Evolutionary conservation across 108 stramenopile species (phyloP), one percentile per base, ranked within the genome.

Genomic region (Pseudonitzschia multistriata): DNA sequence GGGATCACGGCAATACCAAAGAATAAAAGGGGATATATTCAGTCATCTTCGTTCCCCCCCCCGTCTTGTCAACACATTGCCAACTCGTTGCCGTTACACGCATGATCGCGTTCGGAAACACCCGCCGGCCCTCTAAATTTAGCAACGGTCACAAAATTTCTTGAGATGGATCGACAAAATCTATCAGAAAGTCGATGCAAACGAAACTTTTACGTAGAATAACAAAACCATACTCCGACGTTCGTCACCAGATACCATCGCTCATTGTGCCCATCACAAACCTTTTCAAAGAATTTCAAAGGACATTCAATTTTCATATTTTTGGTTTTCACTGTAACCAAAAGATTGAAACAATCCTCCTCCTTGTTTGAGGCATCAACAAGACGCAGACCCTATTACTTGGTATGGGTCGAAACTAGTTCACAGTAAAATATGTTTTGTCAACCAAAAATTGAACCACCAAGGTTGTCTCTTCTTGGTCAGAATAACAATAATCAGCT

Each of bases 141-240:
- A 52, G 50, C 50, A 52, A 52, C 50, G 50, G 50, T 52, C 50
- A 52, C 50, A 52, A 25, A 52, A 52, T 24, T 52, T 25, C 50
- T 25, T 24, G 50, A 52, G 7, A 25, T 45, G 2, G 3, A 45
- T 45, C 42, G 42, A 45, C 42, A 10, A 45, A 45, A 45, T 45
- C 42, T 17, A 45, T 13, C 42, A 17, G 42, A 17, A 17, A 21
- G 53, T 67, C 52, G 66, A 68, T 27, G 66, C 69, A 28, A 54
- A 48, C 15, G 57, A 76, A 73, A 29, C 48, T 37, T 37, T 62
- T 8, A 24, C 77, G 39, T 54, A 70, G 19, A 30, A 77, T 27
- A 73, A 81, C 57, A 36, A 80, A 28, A 70, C 77, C 15, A 54
- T 82, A 36, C 25, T 66, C 25, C 49, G 54, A 8, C 17, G 17